Base-by-base conservation (phyloP, 73 alveolate genomes). In the Uronychia setigera region DNA sequence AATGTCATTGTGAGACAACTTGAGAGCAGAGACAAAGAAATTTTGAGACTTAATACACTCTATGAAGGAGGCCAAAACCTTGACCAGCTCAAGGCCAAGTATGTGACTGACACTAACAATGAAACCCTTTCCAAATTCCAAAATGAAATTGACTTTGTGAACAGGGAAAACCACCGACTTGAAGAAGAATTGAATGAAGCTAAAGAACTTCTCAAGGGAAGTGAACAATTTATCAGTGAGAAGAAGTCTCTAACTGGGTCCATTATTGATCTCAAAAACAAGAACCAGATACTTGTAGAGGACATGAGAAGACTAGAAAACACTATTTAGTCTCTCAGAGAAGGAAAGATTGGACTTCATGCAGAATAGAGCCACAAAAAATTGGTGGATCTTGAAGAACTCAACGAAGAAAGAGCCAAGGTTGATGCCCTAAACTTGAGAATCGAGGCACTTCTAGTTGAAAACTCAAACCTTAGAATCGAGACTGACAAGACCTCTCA, bases 51-150 rank as follows among this genome's bases (percentile, higher is more conserved):
- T 0, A 85, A 84, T 59, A 34, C 35, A 26, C 79, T 89, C 26
- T 89, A 89, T 58, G 86, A 77, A 35, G 95, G 95, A 19, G 95
- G 88, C 29, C 86, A 89, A 28, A 89, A 84, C 75, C 28, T 89
- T 0, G 92, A 84, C 27, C 29, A 77, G 26, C 58, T 88, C 60
- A 81, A 80, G 29, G 79, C 67, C 25, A 60, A 74, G 58, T 82
- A 58, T 58, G 75, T 74, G 26, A 80, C 80, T 33, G 84, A 75
- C n/a, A 80, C 78, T 26, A 88, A 88, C 31, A 82, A 76, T 1
- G 80, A 80, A 78, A 82, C 94, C n/a, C 59, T 88, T 34, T 58
- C 67, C 1, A 88, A 88, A 46, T 83, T 88, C 0, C 79, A 81
- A 30, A 58, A 35, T 35, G 74, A 88, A 33, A 57, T 88, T 0